Evolutionary conservation across 768 basidiomycete genomes (phyloP), one percentile per base, ranked within the genome.

Genomic region (Lentinula sp.): DNA sequence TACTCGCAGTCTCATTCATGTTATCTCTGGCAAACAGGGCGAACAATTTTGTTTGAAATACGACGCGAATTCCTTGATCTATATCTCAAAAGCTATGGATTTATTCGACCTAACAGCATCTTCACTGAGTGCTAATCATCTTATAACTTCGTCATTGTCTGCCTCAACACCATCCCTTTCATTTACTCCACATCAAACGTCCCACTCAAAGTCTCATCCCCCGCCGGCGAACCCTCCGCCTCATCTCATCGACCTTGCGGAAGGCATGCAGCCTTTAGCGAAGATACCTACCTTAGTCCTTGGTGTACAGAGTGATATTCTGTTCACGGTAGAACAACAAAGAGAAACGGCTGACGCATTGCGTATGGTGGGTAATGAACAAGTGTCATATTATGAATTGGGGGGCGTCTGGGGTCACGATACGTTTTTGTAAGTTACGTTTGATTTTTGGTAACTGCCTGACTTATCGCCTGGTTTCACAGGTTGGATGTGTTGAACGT

Each of bases 391-490:
- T 73, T 99, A 96, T 70, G 97, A 98, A 74, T 82, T 98, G 2
- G 96, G 96, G 31, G 95, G 96, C 8, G 95, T 98, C n/a, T 98
- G 95, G 95, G 97, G 97, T 1, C 96, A 99, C 69, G 96, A 99
- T 74, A 98, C 95, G 21, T 98, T 98, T 77, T 76, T 98, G 86
- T 89, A 68, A 81, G 88, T 83, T 1, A 21, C 15, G 7, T 56
- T 62, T 40, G 55, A 42, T 62, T 39, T n/a, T 21, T 1, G n/a
- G 9, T 8, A 15, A 35, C 16, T 1, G 5, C 2, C 16, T 13
- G 3, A 6, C 50, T 51, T 15, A 11, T 13, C 31, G 15, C 37
- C 13, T 28, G 13, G 0, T 2, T 21, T 34, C 62, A 5, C 67
- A 89, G 88, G 70, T 77, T 97, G 65, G 95, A 97, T 69, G 85